These are phyloP conservation scores for Cladophialophora carrionii DNA, from an alignment of 2,329 filamentous ascomycete genomes.

Conservation along the genomic window DNA sequence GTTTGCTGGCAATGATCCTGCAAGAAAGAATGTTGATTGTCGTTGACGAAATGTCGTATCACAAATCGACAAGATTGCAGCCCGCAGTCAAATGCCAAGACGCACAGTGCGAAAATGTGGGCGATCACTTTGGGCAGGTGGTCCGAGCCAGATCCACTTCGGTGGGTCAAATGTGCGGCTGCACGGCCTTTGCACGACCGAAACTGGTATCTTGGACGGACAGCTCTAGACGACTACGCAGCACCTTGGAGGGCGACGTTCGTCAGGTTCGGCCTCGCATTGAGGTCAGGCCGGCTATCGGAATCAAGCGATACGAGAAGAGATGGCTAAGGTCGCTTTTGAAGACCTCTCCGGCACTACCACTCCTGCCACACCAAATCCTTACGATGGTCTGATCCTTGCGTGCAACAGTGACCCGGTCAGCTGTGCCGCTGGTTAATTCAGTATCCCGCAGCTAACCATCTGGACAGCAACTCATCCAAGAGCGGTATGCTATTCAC, in stretches of 20 bases:
- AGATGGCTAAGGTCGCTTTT: constrained; percentile 41
- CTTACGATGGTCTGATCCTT: constrained; percentile 73
- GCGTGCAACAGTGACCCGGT: constrained; percentile 70
- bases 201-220: neutral
- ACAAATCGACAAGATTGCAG: constrained; percentile 15
- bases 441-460: constrained; percentile 24
- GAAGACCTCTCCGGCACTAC: constrained; percentile 46
- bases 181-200: neutral
- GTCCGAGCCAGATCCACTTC: constrained; percentile 4
- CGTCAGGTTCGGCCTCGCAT: constrained; percentile 12
- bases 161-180: neutral
- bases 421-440: constrained; percentile 36
- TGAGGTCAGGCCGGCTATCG: constrained; percentile 11
- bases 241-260: neutral
- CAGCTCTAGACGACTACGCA: neutral
- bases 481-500: constrained; percentile 72
- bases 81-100: constrained; percentile 35
- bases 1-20: constrained; percentile 24
- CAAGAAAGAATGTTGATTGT: constrained; percentile 20
- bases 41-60: constrained; percentile 10
- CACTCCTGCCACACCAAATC: constrained; percentile 61
- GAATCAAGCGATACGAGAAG: neutral
- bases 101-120: constrained; percentile 28
- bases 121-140: constrained; percentile 13
- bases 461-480: constrained; percentile 64